Evolutionary conservation across 768 basidiomycete species (phyloP).

Genomic region (Termitomyces titanicus): DNA sequence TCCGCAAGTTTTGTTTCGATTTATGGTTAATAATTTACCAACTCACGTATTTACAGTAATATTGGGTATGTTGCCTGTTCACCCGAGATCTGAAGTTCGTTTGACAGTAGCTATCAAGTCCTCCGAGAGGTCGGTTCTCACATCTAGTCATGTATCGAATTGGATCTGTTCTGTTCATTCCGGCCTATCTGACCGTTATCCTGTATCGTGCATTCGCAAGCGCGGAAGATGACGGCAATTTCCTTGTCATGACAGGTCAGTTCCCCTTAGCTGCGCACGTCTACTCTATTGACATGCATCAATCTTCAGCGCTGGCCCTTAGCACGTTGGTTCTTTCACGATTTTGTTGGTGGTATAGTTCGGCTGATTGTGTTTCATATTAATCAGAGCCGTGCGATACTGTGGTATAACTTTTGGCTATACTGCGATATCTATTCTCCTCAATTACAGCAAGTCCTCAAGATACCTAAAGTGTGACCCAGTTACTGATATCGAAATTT

Average conservation of each 20-base stretch:
- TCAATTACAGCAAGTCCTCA: conserved; percentile 67
- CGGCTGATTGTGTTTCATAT: conserved; percentile 1
- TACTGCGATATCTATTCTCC: conserved; percentile 83
- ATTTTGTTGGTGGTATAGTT: background rate
- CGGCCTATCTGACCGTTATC: conserved; percentile 79
- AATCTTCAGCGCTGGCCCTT: conserved; percentile 54
- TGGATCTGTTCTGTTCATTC: conserved; percentile 83
- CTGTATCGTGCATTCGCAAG: conserved; percentile 75
- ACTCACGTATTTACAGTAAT: conserved; percentile 38
- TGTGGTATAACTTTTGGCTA: conserved; percentile 88
- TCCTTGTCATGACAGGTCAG: conserved; percentile 80
- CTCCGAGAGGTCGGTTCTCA: conserved; percentile 79
- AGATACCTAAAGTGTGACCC: background rate
- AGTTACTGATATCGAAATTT: conserved; percentile 10
- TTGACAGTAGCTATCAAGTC: conserved; percentile 36
- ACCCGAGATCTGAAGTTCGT: background rate
- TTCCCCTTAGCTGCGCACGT: conserved; percentile 10
- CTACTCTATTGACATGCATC: conserved; percentile 8
- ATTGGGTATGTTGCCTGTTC: conserved; percentile 45
- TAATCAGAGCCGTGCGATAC: conserved; percentile 73
- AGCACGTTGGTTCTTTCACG: conserved; percentile 66
- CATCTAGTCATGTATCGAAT: conserved; percentile 89
- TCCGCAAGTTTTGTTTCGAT: conserved; percentile 50
- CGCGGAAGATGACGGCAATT: conserved; percentile 62
- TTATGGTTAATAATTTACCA: conserved; percentile 1